These are phyloP conservation scores for Dichotomopilus funicola DNA, from an alignment of 2,329 filamentous ascomycete genomes.

Conservation along the genomic window DNA sequence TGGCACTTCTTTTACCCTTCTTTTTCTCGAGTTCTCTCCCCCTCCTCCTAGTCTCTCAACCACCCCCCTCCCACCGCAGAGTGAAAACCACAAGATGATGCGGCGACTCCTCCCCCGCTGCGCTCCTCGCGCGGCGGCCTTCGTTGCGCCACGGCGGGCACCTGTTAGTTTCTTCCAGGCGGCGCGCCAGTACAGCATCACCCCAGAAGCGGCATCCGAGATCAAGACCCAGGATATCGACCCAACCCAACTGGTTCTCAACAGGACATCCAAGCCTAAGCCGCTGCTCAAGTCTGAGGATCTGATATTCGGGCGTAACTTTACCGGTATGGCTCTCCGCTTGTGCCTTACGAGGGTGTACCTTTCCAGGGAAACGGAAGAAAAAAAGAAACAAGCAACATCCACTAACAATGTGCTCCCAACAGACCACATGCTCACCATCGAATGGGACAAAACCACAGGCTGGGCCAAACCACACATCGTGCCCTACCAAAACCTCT, in stretches of 20 bases:
- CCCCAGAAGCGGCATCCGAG: constrained; percentile 42
- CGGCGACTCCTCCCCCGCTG: constrained; percentile 24
- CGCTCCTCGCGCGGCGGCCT: constrained; percentile 29
- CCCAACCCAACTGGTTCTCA: constrained; percentile 66
- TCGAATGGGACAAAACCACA: constrained; percentile 81
- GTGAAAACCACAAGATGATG: constrained; percentile 36
- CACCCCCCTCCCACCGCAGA: not conserved
- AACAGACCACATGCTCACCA: constrained; percentile 89
- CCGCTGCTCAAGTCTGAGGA: constrained; percentile 66
- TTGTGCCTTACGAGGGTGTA: not conserved
- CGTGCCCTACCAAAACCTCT: constrained; percentile 92
- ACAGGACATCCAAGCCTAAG: constrained; percentile 70
- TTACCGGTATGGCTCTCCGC: constrained; percentile 60
- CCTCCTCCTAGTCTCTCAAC: not conserved
- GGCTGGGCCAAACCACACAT: constrained; percentile 59
- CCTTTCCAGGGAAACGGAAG: not conserved
- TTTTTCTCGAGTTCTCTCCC: not conserved
- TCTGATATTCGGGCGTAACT: constrained; percentile 82
- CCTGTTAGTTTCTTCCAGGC: constrained; percentile 29
- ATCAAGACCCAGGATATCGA: constrained; percentile 64
- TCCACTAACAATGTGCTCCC: not conserved
- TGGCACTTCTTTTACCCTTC: too few relatives aligned
- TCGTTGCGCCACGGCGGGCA: constrained; percentile 27
- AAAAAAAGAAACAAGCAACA: not conserved
- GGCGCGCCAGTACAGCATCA: constrained; percentile 46